Evolutionary conservation across 805 yeast genomes (phyloP).

Genomic region (Candida koratica): DNA sequence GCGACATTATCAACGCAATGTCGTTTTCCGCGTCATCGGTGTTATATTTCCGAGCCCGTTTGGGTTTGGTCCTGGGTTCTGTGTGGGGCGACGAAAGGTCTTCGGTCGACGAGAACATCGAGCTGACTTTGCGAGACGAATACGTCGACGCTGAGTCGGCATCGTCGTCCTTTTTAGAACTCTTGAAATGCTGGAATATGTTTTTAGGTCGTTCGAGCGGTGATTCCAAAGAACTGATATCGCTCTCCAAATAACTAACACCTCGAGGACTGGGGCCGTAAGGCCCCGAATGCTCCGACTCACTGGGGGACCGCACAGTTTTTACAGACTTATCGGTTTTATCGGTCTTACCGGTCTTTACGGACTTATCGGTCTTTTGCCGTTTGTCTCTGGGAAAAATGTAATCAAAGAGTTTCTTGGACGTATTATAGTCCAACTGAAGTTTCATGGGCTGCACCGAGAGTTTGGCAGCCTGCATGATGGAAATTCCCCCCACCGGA

Average conservation of each 20-base stretch:
- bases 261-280: neutral
- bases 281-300: neutral
- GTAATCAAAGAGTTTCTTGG: slow-evolving; percentile 59
- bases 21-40: slow-evolving; percentile 26
- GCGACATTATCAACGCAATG: slow-evolving; percentile 36
- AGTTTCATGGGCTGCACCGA: slow-evolving; percentile 62
- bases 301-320: neutral
- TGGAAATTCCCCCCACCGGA: slow-evolving; percentile 89
- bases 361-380: neutral
- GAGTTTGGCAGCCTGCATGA: slow-evolving; percentile 62
- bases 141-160: slow-evolving; percentile 10
- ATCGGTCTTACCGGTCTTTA: too few species aligned
- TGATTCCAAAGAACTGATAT: slow-evolving; percentile 11
- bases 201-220: slow-evolving; percentile 14
- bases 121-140: slow-evolving; percentile 9
- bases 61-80: slow-evolving; percentile 4
- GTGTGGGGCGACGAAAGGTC: slow-evolving; percentile 9
- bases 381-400: slow-evolving; percentile 55
- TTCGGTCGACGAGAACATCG: slow-evolving; percentile 14
- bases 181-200: slow-evolving; percentile 11
- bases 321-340: neutral
- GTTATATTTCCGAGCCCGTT: slow-evolving; percentile 9
- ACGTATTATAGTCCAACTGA: slow-evolving; percentile 68
- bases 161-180: slow-evolving; percentile 6
- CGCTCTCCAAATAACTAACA: slow-evolving; percentile 6